Evolutionary conservation across 768 basidiomycete species (phyloP).

Genomic region (Phanerodontia chrysosporium): DNA sequence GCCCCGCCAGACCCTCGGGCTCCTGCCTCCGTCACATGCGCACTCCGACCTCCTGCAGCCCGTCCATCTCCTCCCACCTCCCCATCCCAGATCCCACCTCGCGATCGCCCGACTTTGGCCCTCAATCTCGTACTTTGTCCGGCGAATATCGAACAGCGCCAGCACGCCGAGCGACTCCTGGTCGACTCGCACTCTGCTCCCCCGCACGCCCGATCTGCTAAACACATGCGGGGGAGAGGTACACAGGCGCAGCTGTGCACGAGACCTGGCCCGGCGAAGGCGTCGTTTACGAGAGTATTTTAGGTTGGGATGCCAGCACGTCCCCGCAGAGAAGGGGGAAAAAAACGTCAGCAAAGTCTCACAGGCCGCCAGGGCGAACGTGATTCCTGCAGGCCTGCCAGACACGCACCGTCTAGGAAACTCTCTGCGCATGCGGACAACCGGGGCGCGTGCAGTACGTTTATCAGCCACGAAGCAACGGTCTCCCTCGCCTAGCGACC

Average conservation of each 20-base stretch:
- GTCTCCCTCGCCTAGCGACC: neutral
- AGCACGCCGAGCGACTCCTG: neutral
- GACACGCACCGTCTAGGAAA: neutral
- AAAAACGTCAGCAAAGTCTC: neutral
- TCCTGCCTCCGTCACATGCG: slow-evolving; percentile 9
- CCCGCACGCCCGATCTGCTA: neutral
- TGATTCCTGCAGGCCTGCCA: neutral
- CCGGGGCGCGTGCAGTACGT: neutral
- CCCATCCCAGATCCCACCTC: neutral
- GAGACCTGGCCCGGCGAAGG: neutral
- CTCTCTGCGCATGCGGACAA: neutral
- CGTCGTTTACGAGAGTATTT: neutral
- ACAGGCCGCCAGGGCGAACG: neutral
- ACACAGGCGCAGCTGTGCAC: neutral
- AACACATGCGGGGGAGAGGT: neutral
- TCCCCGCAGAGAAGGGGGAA: too few species aligned
- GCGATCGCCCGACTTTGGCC: neutral
- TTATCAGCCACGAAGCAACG: neutral
- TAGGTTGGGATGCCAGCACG: neutral
- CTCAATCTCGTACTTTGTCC: neutral
- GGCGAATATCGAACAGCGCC: neutral
- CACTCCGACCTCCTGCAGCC: neutral
- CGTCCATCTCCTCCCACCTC: too few species aligned
- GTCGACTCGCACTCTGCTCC: neutral
- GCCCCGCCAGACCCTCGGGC: slow-evolving; percentile 9